Evolutionary conservation across 2,329 filamentous ascomycete genomes (phyloP), one percentile per base, ranked within the genome.

Genomic region (Neofusicoccum cordaticola): DNA sequence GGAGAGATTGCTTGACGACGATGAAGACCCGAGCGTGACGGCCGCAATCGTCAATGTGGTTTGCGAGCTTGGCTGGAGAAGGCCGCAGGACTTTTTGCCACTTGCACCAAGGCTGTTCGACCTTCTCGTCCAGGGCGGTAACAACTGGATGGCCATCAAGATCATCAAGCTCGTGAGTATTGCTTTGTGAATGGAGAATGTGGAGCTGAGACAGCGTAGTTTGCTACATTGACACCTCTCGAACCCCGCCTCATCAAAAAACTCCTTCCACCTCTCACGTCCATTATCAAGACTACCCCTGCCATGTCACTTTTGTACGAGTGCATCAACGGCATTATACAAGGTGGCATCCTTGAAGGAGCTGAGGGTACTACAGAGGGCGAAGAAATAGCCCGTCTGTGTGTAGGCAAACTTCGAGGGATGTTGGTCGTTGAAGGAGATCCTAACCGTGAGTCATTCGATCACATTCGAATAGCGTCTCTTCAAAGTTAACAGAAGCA

Each of bases 61-160:
- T 4, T 98, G 95, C 77, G 95, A 99, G 78, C 81, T 99, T 44
- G 94, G 94, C 5, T 97, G 94, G 92, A 87, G 95, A 70, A 85
- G 95, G 69, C 95, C 95, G 3, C 90, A 94, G 69, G 95, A 99
- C 77, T 98, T 98, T 71, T 82, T 99, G 35, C 92, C 95, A 13
- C 83, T 99, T 35, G 95, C 95, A 0, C 95, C 95, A 8, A 85
- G 95, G 65, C 79, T 99, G 31, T 99, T 98, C 72, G 93, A 97
- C 74, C 84, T 99, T 17, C 82, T 99, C 31, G 93, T 97, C 12
- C 90, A 96, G 66, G 90, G 93, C 64, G 90, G 90, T 42, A 98
- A 99, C 78, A 99, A 99, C 78, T 99, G 95, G 95, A 98, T 99
- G 94, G 93, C 93, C 66, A 99, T 99, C 75, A 99, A 99, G 77